Conservation (phyloP, 2,329 filamentous ascomycete species). For the Aspergillus glaucus region DNA sequence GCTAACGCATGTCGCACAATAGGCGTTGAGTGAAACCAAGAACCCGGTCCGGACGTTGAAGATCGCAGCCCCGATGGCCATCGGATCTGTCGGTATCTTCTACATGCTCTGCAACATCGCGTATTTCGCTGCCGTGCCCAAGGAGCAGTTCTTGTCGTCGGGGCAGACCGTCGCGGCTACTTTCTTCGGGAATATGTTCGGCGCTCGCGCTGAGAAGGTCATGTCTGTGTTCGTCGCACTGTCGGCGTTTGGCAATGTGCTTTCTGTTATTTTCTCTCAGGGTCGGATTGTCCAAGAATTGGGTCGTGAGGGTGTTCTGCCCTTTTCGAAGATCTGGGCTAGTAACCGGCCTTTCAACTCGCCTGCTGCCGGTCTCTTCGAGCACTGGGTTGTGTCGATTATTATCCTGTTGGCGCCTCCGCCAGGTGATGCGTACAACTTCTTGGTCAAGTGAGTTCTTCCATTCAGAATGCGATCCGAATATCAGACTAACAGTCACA, state of each 20-base stretch:
- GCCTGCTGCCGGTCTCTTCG: conserved; percentile 52
- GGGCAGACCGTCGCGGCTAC: conserved; percentile 51
- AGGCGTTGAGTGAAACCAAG: conserved; percentile 49
- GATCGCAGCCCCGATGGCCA: conserved; percentile 50
- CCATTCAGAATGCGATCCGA: background rate
- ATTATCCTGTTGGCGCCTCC: conserved; percentile 62
- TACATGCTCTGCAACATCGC: conserved; percentile 56
- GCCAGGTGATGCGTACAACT: conserved; percentile 63
- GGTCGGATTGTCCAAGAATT: conserved; percentile 49
- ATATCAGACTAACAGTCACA: conserved; percentile 7
- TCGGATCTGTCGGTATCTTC: conserved; percentile 48
- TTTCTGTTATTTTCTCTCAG: conserved; percentile 50
- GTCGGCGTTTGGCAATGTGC: conserved; percentile 56
- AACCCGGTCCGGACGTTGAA: conserved; percentile 55
- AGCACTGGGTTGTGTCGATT: conserved; percentile 61
- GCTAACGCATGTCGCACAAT: conserved; percentile 12
- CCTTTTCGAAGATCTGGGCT: conserved; percentile 61
- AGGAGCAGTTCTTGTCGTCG: conserved; percentile 48
- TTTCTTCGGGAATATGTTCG: conserved; percentile 58
- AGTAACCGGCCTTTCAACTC: conserved; percentile 63
- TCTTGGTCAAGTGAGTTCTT: conserved; percentile 40
- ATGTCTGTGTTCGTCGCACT: conserved; percentile 57
- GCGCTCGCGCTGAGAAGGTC: conserved; percentile 47
- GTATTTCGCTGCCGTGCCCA: conserved; percentile 54
- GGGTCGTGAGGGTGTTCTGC: conserved; percentile 63